phyloP scores from a whole-genome alignment of 495 filamentous ascomycete species.

The Beverwykella pulmonaria region DNA sequence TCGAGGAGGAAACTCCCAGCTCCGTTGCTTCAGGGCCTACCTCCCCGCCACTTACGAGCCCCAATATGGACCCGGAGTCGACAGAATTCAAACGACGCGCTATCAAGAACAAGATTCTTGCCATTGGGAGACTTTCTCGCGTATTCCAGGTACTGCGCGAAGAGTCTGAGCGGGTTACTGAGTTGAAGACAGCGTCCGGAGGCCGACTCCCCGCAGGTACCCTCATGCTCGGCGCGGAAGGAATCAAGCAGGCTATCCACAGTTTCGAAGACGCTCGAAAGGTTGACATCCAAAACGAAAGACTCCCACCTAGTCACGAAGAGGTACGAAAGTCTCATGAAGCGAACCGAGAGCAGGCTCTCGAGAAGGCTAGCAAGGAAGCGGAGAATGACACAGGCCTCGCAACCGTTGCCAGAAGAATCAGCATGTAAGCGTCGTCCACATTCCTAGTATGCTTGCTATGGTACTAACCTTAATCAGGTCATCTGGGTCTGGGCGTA shows the following conservation, averaged over 20 bases:
- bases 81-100: slow-evolving; percentile 90
- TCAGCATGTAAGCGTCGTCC: slow-evolving; percentile 82
- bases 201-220: slow-evolving; percentile 93
- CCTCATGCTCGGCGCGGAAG: slow-evolving; percentile 95
- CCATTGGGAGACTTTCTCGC: slow-evolving; percentile 92
- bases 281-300: slow-evolving; percentile 96
- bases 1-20: slow-evolving; percentile 74
- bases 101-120: slow-evolving; percentile 99
- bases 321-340: slow-evolving; percentile 81
- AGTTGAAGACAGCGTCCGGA: slow-evolving; percentile 94
- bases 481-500: slow-evolving; percentile 39
- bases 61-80: slow-evolving; percentile 71
- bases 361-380: slow-evolving; percentile 80
- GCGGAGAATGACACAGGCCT: slow-evolving; percentile 89
- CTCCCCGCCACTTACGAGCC: slow-evolving; percentile 62
- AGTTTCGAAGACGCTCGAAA: slow-evolving; percentile 98
- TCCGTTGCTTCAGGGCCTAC: slow-evolving; percentile 65
- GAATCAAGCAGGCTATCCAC: slow-evolving; percentile 98
- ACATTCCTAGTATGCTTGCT: neutral
- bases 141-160: slow-evolving; percentile 98
- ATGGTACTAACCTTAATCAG: slow-evolving; percentile 5
- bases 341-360: slow-evolving; percentile 74
- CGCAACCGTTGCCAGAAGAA: slow-evolving; percentile 79
- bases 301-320: slow-evolving; percentile 86
- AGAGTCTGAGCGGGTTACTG: slow-evolving; percentile 93